Base-by-base conservation (phyloP, 2,329 filamentous ascomycete genomes). In the Exophiala oligosperma region DNA sequence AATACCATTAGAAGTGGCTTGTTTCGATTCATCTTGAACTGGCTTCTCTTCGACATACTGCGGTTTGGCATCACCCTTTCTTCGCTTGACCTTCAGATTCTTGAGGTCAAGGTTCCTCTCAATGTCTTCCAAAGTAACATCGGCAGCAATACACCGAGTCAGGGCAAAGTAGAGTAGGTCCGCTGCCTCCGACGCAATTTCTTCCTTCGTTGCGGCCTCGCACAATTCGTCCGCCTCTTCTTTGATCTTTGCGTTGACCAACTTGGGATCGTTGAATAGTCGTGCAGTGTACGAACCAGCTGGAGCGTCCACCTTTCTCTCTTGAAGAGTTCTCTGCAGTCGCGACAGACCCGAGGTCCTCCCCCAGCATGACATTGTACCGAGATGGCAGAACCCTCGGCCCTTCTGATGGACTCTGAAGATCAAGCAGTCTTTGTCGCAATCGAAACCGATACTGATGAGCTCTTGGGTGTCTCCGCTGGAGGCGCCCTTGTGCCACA, bases 151-250 rank as follows among this genome's bases (percentile, higher is more conserved):
- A 59, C 92, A 96, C 74, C 92, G 95, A 23, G 94, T 91, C 56
- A 99, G 77, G 6, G 93, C 91, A 78, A 99, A 99, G 78, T 97
- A 99, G 53, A 99, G 86, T 56, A 99, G 78, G 71, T 99, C 94
- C 0, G 94, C 94, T 7, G 94, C 92, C 74, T 99, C 94, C 63
- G 96, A 96, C 1, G 94, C 91, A 62, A 96, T 84, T 12, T 97
- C 90, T 62, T 92, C 82, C 60, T 90, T 89, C 0, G 86, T 87
- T 65, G 86, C 86, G 14, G 94, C 93, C 64, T 94, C 86, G 70
- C 93, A 97, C 43, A 99, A 82, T 77, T 99, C 94, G 70, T 95
- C 90, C 0, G 94, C 94, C 74, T 99, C 94, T 74, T 99, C 94
- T 86, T 97, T 95, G 56, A 99, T 97, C 81, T 99, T 99, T 2